These are phyloP conservation scores for Gossypium schwendimanii DNA, from an alignment of 441 rosid species.

Conservation along the genomic window DNA sequence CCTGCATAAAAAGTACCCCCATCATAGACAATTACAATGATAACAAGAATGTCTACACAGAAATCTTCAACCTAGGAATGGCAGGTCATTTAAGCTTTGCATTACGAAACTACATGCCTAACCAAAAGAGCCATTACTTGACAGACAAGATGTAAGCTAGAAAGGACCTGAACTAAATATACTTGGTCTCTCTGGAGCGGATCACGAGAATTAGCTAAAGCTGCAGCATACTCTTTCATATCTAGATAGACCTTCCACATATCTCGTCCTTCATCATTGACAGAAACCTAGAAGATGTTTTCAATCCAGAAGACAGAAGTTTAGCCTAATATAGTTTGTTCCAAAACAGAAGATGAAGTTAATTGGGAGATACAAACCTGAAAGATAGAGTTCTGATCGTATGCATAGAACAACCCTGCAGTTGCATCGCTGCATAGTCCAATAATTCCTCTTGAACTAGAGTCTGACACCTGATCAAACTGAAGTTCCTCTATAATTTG, in stretches of 20 bases:
- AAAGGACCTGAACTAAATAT: slow-evolving; percentile 83
- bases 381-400: slow-evolving; percentile 90
- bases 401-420: slow-evolving; percentile 95
- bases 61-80: slow-evolving; percentile 11
- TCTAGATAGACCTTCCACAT: slow-evolving; percentile 99
- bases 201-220: slow-evolving; percentile 82
- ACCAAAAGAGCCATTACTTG: slow-evolving; percentile 9
- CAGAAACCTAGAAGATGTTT: slow-evolving; percentile 67
- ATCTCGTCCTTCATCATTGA: slow-evolving; percentile 88
- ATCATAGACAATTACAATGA: slow-evolving; percentile 18
- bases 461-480: slow-evolving; percentile 84
- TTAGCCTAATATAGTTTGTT: slow-evolving; percentile 12
- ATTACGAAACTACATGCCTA: background rate
- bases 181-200: slow-evolving; percentile 97
- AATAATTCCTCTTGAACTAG: slow-evolving; percentile 79
- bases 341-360: slow-evolving; percentile 12
- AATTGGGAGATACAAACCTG: slow-evolving; percentile 48
- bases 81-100: slow-evolving; percentile 3
- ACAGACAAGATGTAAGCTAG: slow-evolving; percentile 13
- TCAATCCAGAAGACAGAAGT: slow-evolving; percentile 15
- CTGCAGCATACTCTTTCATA: slow-evolving; percentile 93
- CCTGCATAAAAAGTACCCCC: slow-evolving; percentile 53
- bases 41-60: slow-evolving; percentile 14
- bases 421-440: slow-evolving; percentile 95
- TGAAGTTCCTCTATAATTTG: slow-evolving; percentile 94